phyloP scores from a whole-genome alignment of 2,329 filamentous ascomycete genomes.

The Aspergillus brunneoviolaceus region DNA sequence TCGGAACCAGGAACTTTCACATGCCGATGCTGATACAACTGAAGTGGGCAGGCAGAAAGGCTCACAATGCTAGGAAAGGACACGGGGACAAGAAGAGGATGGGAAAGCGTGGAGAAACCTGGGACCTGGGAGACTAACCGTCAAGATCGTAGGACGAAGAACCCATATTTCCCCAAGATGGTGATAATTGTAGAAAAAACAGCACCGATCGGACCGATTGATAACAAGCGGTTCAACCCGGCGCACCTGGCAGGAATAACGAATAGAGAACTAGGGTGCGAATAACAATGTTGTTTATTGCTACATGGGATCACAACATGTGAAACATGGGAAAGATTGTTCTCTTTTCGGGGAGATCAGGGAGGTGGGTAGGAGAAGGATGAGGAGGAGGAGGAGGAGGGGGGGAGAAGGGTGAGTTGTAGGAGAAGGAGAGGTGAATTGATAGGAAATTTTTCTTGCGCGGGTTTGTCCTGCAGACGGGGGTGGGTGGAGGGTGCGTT shows the following conservation, averaged over 20 bases:
- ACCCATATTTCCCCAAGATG: constrained; percentile 32
- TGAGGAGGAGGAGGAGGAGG: neutral
- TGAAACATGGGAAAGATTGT: constrained; percentile 4
- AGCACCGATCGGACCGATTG: constrained; percentile 24
- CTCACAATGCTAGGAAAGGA: neutral
- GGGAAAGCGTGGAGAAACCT: constrained; percentile 8
- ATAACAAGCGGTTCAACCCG: constrained; percentile 18
- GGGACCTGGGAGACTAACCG: constrained; percentile 36
- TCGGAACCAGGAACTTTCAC: neutral
- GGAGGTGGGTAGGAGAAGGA: neutral
- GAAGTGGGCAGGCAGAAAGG: neutral
- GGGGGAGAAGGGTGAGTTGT: neutral
- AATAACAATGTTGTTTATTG: constrained; percentile 14
- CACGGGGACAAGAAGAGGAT: constrained; percentile 15
- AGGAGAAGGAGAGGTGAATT: neutral
- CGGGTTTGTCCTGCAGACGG: constrained; percentile 1
- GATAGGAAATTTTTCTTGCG: neutral
- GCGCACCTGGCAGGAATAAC: constrained; percentile 13
- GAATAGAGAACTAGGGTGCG: constrained; percentile 8
- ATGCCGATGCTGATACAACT: neutral
- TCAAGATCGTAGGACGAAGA: constrained; percentile 36
- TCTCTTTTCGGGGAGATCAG: constrained; percentile 3
- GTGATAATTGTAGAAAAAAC: constrained; percentile 18
- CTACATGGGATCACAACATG: constrained; percentile 22
- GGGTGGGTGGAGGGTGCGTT: neutral